phyloP scores from a whole-genome alignment of 2,329 filamentous ascomycete genomes.

The Penicillium janthinellum region DNA sequence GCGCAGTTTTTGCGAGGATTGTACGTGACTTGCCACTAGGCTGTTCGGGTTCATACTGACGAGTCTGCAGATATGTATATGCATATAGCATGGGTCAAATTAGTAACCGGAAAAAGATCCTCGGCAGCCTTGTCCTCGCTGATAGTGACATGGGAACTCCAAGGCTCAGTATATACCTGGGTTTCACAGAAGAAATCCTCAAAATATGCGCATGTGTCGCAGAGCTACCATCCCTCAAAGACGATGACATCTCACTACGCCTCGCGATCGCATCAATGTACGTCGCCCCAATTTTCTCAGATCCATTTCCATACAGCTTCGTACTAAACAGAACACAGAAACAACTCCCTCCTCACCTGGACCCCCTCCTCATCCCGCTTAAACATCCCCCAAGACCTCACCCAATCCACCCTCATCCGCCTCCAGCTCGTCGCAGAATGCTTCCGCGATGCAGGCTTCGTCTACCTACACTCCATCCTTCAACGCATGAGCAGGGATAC shows the following conservation, averaged over 20 bases:
- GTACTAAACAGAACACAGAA: conserved; percentile 25
- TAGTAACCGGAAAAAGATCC: conserved; percentile 33
- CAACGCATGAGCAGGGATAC: conserved; percentile 28
- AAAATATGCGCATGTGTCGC: conserved; percentile 38
- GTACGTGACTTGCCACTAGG: conserved; percentile 23
- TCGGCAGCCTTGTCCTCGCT: conserved; percentile 14
- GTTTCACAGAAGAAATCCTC: conserved; percentile 41
- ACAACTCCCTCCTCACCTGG: conserved; percentile 36
- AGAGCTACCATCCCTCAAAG: conserved; percentile 30
- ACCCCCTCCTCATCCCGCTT: conserved; percentile 30
- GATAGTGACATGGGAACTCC: conserved; percentile 29
- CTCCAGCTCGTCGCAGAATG: conserved; percentile 41
- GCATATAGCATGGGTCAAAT: conserved; percentile 38
- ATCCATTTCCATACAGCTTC: neutral
- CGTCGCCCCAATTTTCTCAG: conserved; percentile 21
- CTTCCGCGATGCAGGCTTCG: conserved; percentile 41
- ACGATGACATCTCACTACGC: conserved; percentile 26
- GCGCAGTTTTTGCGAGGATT: conserved; percentile 39
- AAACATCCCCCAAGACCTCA: conserved; percentile 36
- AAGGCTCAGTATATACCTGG: conserved; percentile 41
- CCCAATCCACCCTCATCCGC: conserved; percentile 29
- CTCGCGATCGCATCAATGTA: conserved; percentile 35
- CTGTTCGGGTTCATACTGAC: conserved; percentile 2
- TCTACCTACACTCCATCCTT: conserved; percentile 41
- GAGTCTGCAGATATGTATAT: conserved; percentile 35